Conservation (phyloP, 768 basidiomycete species). For the Agrocybe praecox region DNA sequence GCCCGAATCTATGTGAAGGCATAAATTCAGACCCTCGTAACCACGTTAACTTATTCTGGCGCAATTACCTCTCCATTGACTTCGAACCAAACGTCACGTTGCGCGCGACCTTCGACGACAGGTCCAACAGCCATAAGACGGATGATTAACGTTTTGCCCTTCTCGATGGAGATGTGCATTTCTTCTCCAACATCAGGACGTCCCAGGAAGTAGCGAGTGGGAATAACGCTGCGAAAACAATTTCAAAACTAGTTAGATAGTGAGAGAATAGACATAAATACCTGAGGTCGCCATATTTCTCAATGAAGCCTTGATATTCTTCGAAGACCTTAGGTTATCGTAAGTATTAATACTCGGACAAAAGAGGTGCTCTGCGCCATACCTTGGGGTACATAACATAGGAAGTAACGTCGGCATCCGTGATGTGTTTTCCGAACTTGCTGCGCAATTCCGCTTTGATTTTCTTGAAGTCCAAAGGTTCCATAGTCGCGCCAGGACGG, state of each 20-base stretch:
- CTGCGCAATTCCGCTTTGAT: constrained; percentile 90
- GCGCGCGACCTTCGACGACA: constrained; percentile 88
- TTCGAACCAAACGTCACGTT: constrained; percentile 98
- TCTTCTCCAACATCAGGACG: constrained; percentile 93
- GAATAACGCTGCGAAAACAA: constrained; percentile 69
- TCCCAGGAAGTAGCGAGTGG: constrained; percentile 96
- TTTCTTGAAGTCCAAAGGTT: constrained; percentile 92
- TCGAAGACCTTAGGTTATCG: constrained; percentile 79
- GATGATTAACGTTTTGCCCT: constrained; percentile 96
- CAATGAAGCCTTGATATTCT: constrained; percentile 92
- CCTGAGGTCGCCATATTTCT: constrained; percentile 96
- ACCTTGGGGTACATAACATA: constrained; percentile 99
- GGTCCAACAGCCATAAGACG: constrained; percentile 95
- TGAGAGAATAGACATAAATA: constrained; percentile 32
- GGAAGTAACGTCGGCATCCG: constrained; percentile 89
- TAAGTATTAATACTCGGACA: constrained; percentile 2
- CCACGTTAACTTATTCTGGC: constrained; percentile 3
- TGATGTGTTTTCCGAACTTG: constrained; percentile 95
- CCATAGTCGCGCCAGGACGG: constrained; percentile 88
- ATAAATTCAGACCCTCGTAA: constrained; percentile 14
- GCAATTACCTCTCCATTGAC: constrained; percentile 86
- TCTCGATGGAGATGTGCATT: constrained; percentile 94
- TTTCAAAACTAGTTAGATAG: constrained; percentile 7
- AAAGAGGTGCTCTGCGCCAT: constrained; percentile 12
- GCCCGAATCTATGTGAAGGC: constrained; percentile 74